A percentile compares a stretch with the other conserved stretches of the same genome.
These are phyloP conservation scores for Hypoxylon crocopeplum DNA, from an alignment of 495 filamentous ascomycete species.

Conservation along the genomic window DNA sequence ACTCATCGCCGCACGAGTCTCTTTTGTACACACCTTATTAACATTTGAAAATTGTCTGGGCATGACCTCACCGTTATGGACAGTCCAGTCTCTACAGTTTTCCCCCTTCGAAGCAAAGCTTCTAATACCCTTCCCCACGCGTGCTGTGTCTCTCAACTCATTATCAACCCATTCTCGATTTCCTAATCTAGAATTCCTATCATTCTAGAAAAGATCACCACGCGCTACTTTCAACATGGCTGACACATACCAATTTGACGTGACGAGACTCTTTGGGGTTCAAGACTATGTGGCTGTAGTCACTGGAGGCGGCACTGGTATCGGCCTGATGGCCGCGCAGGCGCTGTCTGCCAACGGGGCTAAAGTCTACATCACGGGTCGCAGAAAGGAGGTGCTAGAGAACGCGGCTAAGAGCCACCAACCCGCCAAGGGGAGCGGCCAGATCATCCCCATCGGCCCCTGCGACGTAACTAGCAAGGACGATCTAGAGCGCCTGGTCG, in stretches of 20 bases:
- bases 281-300: slow-evolving; percentile 64
- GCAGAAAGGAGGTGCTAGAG: slow-evolving; percentile 61
- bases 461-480: slow-evolving; percentile 71
- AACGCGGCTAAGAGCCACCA: slow-evolving; percentile 51
- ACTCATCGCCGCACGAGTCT: slow-evolving; percentile 5
- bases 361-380: slow-evolving; percentile 69
- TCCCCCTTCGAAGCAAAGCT: neutral
- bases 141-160: neutral
- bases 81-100: neutral
- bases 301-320: slow-evolving; percentile 64
- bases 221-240: slow-evolving; percentile 23
- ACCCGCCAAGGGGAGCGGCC: slow-evolving; percentile 33
- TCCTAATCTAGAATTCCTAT: neutral
- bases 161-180: neutral
- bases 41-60: neutral
- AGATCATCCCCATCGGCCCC: slow-evolving; percentile 47
- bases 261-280: slow-evolving; percentile 57
- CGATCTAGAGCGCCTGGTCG: slow-evolving; percentile 60
- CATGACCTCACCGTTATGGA: slow-evolving; percentile 24
- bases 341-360: slow-evolving; percentile 70
- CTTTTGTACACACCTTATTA: neutral
- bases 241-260: slow-evolving; percentile 44
- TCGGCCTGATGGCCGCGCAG: slow-evolving; percentile 68
- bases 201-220: neutral
- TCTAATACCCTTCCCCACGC: neutral